Evolutionary conservation across 164 flowering plant genomes (phyloP).

Genomic region (Magnolia kwangsiensis): DNA sequence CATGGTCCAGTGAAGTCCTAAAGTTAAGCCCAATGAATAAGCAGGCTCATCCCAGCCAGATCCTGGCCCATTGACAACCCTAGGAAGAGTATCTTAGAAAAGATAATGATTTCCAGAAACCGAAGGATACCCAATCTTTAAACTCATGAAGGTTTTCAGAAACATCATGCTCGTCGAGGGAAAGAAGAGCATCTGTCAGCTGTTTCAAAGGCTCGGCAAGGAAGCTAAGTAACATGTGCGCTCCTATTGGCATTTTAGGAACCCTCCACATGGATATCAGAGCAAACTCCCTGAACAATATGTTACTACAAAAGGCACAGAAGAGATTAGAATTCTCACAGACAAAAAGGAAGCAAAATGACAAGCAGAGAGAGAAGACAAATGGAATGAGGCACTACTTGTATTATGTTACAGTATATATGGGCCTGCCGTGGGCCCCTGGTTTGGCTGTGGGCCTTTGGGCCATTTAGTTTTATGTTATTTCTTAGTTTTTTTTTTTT

Average conservation of each 20-base stretch:
- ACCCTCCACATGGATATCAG: constrained; percentile 98
- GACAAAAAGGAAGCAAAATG: neutral
- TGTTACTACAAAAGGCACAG: constrained; percentile 48
- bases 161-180: constrained; percentile 51
- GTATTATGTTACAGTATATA: no score
- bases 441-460: no score
- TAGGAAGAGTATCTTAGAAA: neutral
- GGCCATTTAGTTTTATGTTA: no score
- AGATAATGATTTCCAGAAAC: constrained; percentile 1
- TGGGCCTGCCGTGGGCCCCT: no score
- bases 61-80: neutral
- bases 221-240: constrained; percentile 76
- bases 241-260: constrained; percentile 87
- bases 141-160: constrained; percentile 74
- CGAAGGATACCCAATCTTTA: constrained; percentile 75
- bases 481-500: no score
- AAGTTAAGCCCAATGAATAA: neutral
- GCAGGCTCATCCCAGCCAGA: neutral
- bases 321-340: constrained; percentile 10
- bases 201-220: constrained; percentile 97
- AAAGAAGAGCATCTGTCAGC: constrained; percentile 41
- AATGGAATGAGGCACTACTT: neutral
- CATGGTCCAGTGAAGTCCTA: neutral
- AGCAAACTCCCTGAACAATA: constrained; percentile 89
- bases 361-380: neutral